A percentile compares a stretch with the other conserved stretches of the same genome.
phyloP scores from a whole-genome alignment of 495 filamentous ascomycete genomes.

The Daldinia vernicosa region DNA sequence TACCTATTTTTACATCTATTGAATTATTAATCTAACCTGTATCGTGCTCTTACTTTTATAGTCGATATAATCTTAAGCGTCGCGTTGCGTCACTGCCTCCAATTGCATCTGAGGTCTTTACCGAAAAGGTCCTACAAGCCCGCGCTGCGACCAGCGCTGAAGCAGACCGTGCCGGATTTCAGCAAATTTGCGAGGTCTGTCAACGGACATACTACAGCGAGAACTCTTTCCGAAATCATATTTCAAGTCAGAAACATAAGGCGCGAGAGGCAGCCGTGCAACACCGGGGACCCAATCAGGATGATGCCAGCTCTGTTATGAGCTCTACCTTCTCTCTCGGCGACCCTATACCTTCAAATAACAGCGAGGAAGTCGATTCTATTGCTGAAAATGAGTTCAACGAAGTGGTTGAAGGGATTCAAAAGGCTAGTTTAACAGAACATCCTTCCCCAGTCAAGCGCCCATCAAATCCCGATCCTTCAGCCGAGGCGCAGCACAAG shows the following conservation, averaged over 20 bases:
- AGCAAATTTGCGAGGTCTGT: constrained; percentile 82
- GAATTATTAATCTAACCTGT: constrained; percentile 21
- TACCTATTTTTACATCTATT: constrained; percentile 4
- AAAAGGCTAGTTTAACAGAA: constrained; percentile 75
- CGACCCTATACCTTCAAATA: constrained; percentile 70
- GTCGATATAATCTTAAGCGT: constrained; percentile 96
- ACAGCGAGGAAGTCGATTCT: constrained; percentile 59
- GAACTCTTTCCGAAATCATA: constrained; percentile 92
- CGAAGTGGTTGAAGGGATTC: constrained; percentile 79
- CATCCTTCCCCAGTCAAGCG: constrained; percentile 61
- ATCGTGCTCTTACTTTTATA: constrained; percentile 47
- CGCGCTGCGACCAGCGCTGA: constrained; percentile 84
- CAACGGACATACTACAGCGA: constrained; percentile 95
- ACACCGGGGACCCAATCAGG: constrained; percentile 54
- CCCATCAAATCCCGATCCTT: constrained; percentile 65
- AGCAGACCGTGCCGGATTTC: constrained; percentile 88
- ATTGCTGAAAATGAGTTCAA: constrained; percentile 79
- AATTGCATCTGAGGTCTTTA: constrained; percentile 90
- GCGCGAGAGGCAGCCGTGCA: constrained; percentile 62
- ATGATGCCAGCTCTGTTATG: constrained; percentile 85
- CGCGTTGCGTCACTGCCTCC: constrained; percentile 91
- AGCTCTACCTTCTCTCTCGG: constrained; percentile 92
- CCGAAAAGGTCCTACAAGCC: constrained; percentile 94
- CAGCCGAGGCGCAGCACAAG: constrained; percentile 55
- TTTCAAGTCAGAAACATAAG: constrained; percentile 91